phyloP scores from a whole-genome alignment of 768 basidiomycete species.

The Cyathus striatus region DNA sequence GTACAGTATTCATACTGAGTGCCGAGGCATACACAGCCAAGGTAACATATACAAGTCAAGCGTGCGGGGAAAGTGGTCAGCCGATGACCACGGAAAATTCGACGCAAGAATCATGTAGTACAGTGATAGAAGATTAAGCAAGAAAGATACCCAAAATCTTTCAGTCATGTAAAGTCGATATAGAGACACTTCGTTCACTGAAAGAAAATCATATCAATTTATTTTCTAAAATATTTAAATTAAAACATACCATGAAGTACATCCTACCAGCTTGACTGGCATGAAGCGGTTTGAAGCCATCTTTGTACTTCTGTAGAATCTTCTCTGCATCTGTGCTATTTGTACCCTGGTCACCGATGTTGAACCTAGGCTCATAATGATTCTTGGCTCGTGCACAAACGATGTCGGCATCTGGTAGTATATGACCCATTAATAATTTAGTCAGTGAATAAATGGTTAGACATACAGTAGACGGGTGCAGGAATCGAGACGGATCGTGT shows the following conservation, averaged over 20 bases:
- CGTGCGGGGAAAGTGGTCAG: too few species aligned
- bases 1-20: too few species aligned
- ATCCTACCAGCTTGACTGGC: background rate
- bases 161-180: too few species aligned
- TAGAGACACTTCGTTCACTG: background rate
- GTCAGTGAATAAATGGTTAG: background rate
- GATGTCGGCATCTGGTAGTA: constrained; percentile 68
- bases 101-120: too few species aligned
- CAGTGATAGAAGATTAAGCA: too few species aligned
- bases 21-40: too few species aligned
- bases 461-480: constrained; percentile 76
- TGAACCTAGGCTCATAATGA: constrained; percentile 68
- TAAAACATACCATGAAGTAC: background rate
- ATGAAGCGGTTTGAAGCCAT: background rate
- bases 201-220: background rate
- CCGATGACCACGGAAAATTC: too few species aligned
- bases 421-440: background rate
- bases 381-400: constrained; percentile 79
- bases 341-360: constrained; percentile 55
- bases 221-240: background rate
- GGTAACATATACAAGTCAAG: too few species aligned
- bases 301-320: background rate
- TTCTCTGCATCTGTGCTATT: background rate
- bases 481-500: constrained; percentile 82
- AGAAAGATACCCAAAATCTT: too few species aligned